Conservation (phyloP, 176 grass and related monocot genomes). For the Zoysia pacifica region DNA sequence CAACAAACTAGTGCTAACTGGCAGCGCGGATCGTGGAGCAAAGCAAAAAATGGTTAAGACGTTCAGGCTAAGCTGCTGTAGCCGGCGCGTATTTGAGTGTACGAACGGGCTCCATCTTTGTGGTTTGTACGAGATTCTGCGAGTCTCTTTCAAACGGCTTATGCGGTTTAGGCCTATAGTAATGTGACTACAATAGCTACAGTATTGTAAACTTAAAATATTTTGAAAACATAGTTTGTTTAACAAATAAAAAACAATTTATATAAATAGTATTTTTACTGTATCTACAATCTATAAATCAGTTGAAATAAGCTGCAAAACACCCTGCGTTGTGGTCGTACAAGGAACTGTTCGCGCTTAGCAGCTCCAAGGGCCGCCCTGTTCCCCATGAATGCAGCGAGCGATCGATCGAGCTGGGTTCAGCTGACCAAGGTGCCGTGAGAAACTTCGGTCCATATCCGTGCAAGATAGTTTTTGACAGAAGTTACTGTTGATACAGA, state of each 20-base stretch:
- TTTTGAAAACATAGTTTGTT: too few species aligned
- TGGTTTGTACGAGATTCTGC: neutral
- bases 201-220: too few species aligned
- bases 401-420: neutral
- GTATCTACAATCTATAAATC: too few species aligned
- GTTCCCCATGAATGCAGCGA: slow-evolving; percentile 8
- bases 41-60: neutral
- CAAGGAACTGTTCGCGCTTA: neutral
- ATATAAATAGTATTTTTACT: too few species aligned
- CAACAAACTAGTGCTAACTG: neutral
- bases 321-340: neutral
- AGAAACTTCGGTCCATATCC: slow-evolving; percentile 24
- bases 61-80: neutral
- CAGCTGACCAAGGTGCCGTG: neutral
- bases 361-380: slow-evolving; percentile 1
- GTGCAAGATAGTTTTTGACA: neutral
- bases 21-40: neutral
- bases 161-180: too few species aligned
- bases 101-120: neutral
- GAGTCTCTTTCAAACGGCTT: too few species aligned
- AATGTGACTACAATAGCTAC: too few species aligned
- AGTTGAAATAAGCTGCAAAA: too few species aligned
- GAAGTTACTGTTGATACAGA: neutral
- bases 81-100: neutral
- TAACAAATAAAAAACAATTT: too few species aligned